phyloP scores from a whole-genome alignment of 805 yeast species.

The Sugiyamaella mastotermitis region DNA sequence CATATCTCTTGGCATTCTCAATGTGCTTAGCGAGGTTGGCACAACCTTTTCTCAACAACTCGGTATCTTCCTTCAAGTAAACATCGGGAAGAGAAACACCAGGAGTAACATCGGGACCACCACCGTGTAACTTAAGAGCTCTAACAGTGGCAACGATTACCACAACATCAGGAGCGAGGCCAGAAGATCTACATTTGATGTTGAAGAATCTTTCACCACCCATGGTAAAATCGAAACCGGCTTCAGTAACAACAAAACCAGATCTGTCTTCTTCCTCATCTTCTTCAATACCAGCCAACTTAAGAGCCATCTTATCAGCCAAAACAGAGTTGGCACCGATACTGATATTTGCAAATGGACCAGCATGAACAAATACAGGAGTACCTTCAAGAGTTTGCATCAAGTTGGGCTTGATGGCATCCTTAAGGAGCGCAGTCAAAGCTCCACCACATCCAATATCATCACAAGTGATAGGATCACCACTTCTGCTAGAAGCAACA shows the following conservation, averaged over 20 bases:
- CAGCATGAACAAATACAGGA: constrained; percentile 97
- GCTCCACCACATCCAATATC: constrained; percentile 96
- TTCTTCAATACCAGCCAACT: constrained; percentile 68
- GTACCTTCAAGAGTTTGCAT: constrained; percentile 98
- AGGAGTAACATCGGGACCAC: constrained; percentile 94
- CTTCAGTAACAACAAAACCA: constrained; percentile 94
- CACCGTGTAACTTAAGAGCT: constrained; percentile 94
- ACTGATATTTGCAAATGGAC: constrained; percentile 96
- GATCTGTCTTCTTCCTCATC: constrained; percentile 33
- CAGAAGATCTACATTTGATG: constrained; percentile 93
- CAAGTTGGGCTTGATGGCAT: constrained; percentile 90
- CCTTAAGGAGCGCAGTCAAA: constrained; percentile 85
- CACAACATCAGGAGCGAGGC: constrained; percentile 80
- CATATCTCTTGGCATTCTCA: constrained; percentile 74
- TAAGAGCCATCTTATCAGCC: constrained; percentile 89
- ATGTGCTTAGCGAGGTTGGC: constrained; percentile 89
- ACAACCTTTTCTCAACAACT: constrained; percentile 70
- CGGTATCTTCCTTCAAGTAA: constrained; percentile 77
- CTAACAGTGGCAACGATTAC: constrained; percentile 94
- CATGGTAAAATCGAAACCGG: constrained; percentile 98
- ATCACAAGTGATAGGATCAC: constrained; percentile 86
- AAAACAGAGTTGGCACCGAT: constrained; percentile 94
- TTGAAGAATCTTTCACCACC: constrained; percentile 97
- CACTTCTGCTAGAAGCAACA: constrained; percentile 70
- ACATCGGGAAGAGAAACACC: constrained; percentile 82